These are phyloP conservation scores for Tricholoma flavovirens DNA, from an alignment of 768 basidiomycete genomes.

Conservation along the genomic window DNA sequence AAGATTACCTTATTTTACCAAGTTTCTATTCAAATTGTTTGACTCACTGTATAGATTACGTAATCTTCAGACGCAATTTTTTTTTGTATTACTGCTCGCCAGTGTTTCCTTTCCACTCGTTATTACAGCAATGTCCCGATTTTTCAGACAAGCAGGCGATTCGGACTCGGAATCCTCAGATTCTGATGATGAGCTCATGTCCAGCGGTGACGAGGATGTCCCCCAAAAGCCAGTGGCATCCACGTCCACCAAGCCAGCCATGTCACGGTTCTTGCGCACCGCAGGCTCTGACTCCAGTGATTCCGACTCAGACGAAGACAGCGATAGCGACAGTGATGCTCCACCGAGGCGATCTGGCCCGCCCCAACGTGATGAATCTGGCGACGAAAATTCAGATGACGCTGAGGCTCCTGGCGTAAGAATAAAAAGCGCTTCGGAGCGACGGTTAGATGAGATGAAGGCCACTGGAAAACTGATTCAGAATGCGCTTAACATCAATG, in stretches of 20 bases:
- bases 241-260: slow-evolving; percentile 48
- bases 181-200: slow-evolving; percentile 77
- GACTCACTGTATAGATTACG: slow-evolving; percentile 3
- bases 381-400: slow-evolving; percentile 40
- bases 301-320: slow-evolving; percentile 51
- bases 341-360: slow-evolving; percentile 27
- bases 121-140: slow-evolving; percentile 75
- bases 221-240: slow-evolving; percentile 39
- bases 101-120: too few relatives aligned
- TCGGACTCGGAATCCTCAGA: slow-evolving; percentile 71
- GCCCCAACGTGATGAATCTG: slow-evolving; percentile 31
- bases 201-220: slow-evolving; percentile 64
- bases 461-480: slow-evolving; percentile 86
- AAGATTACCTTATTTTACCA: too few relatives aligned
- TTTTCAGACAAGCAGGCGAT: slow-evolving; percentile 83
- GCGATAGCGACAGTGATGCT: slow-evolving; percentile 48
- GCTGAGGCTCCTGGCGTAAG: slow-evolving; percentile 68
- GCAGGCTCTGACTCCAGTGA: slow-evolving; percentile 58
- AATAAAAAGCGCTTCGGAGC: slow-evolving; percentile 87
- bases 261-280: slow-evolving; percentile 74
- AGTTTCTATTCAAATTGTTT: too few relatives aligned
- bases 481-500: slow-evolving; percentile 92
- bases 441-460: slow-evolving; percentile 93
- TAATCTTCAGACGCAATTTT: neutral
- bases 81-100: neutral